phyloP scores from a whole-genome alignment of 352 stramenopile genomes.

The Pythium apleroticum region DNA sequence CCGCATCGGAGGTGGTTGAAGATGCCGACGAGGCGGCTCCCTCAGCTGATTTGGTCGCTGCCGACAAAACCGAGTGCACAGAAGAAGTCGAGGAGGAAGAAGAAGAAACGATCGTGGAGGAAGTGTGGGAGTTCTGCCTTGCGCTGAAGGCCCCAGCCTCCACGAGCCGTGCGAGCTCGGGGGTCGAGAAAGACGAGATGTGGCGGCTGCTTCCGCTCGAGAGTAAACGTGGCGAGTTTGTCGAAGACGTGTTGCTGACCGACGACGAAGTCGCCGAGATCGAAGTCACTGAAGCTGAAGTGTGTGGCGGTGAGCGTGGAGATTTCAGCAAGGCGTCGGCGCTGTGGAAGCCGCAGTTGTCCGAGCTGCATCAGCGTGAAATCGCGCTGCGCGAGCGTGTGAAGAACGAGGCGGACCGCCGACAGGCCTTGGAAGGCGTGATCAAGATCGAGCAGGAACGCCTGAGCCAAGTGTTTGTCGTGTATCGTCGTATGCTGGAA shows the following conservation, averaged over 20 bases:
- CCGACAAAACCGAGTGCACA: slow-evolving; percentile 10
- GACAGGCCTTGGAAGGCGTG: slow-evolving; percentile 61
- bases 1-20: neutral
- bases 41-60: neutral
- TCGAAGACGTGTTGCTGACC: slow-evolving; percentile 52
- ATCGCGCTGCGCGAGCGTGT: slow-evolving; percentile 50
- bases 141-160: slow-evolving; percentile 26
- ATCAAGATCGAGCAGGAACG: slow-evolving; percentile 75
- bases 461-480: slow-evolving; percentile 47
- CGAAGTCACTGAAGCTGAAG: slow-evolving; percentile 63
- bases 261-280: slow-evolving; percentile 61
- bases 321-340: slow-evolving; percentile 22
- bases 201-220: slow-evolving; percentile 66
- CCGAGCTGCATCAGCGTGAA: slow-evolving; percentile 56
- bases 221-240: slow-evolving; percentile 47
- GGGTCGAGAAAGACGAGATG: slow-evolving; percentile 23
- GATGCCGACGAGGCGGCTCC: neutral
- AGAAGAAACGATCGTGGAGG: slow-evolving; percentile 18
- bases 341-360: slow-evolving; percentile 51
- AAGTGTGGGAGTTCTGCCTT: slow-evolving; percentile 26
- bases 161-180: slow-evolving; percentile 45
- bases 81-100: slow-evolving; percentile 11
- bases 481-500: slow-evolving; percentile 62
- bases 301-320: slow-evolving; percentile 33
- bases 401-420: slow-evolving; percentile 51